phyloP scores from a whole-genome alignment of 805 yeast genomes.

The Kluyveromyces wickerhamii region DNA sequence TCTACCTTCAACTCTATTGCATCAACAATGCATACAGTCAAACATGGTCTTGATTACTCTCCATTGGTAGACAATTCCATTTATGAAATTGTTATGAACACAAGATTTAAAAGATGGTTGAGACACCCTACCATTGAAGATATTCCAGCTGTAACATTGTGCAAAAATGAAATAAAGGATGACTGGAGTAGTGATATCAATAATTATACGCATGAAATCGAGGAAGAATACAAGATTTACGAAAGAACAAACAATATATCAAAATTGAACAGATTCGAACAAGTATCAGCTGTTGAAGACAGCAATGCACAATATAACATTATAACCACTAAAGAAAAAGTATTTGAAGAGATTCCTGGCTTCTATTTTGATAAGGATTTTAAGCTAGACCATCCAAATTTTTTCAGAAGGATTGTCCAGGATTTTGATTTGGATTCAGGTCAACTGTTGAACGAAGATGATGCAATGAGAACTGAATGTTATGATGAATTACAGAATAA shows the following conservation, averaged over 20 bases:
- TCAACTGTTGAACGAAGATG: slow-evolving; percentile 25
- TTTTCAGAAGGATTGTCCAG: slow-evolving; percentile 67
- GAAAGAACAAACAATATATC: slow-evolving; percentile 37
- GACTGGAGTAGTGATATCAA: slow-evolving; percentile 37
- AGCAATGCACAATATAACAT: slow-evolving; percentile 13
- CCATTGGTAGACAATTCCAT: slow-evolving; percentile 50
- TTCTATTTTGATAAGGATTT: slow-evolving; percentile 63
- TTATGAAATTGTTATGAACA: slow-evolving; percentile 54
- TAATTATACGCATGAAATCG: slow-evolving; percentile 37
- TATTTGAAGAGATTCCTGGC: slow-evolving; percentile 43
- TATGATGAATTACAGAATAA: slow-evolving; percentile 65
- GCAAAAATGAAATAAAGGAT: slow-evolving; percentile 38
- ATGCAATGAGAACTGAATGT: slow-evolving; percentile 34
- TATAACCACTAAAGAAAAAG: slow-evolving; percentile 10
- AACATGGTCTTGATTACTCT: slow-evolving; percentile 21
- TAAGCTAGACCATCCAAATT: slow-evolving; percentile 80
- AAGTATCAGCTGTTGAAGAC: slow-evolving; percentile 11
- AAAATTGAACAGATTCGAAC: slow-evolving; percentile 24
- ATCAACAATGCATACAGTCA: slow-evolving; percentile 1
- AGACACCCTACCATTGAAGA: slow-evolving; percentile 70
- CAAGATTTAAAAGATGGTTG: slow-evolving; percentile 33
- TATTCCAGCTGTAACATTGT: slow-evolving; percentile 71
- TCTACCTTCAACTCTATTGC: slow-evolving; percentile 1
- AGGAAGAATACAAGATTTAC: slow-evolving; percentile 39
- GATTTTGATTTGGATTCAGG: slow-evolving; percentile 37